Conservation (phyloP, 2,329 filamentous ascomycete species). For the Botryotinia calthae region DNA sequence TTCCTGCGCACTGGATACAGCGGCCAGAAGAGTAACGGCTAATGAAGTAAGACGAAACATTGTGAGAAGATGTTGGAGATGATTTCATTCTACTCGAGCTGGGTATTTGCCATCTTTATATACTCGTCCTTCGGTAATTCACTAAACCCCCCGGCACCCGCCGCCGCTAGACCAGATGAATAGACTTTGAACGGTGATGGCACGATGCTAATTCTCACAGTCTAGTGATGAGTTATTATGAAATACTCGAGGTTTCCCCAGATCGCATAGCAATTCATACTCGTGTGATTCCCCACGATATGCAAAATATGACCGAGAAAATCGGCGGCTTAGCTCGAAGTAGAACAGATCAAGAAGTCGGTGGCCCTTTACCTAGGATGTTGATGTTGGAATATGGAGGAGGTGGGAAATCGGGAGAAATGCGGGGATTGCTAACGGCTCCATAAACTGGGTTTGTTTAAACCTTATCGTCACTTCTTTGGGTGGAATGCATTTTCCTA, state of each 20-base stretch:
- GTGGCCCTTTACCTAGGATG: not conserved
- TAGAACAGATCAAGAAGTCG: not conserved
- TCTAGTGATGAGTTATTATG: not conserved
- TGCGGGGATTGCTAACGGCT: not conserved
- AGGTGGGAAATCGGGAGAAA: not conserved
- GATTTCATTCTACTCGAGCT: too few species aligned
- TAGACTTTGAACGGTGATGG: not conserved
- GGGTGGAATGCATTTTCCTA: not conserved
- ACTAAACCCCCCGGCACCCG: not conserved
- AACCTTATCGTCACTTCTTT: constrained; percentile 7
- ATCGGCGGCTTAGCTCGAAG: constrained; percentile 17
- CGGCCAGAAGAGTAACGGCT: constrained; percentile 24
- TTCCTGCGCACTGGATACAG: constrained; percentile 12
- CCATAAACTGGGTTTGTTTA: constrained; percentile 15
- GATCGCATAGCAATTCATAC: not conserved
- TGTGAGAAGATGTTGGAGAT: not conserved
- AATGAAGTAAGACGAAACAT: constrained; percentile 11
- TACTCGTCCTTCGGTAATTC: not conserved
- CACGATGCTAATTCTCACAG: not conserved
- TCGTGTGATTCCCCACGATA: not conserved
- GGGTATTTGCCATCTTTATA: constrained; percentile 2
- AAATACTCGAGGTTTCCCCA: not conserved
- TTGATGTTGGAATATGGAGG: not conserved
- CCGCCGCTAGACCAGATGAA: not conserved
- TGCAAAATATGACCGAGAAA: constrained; percentile 24